Conservation (phyloP, 2,329 filamentous ascomycete species). For the Epichloe typhina region DNA sequence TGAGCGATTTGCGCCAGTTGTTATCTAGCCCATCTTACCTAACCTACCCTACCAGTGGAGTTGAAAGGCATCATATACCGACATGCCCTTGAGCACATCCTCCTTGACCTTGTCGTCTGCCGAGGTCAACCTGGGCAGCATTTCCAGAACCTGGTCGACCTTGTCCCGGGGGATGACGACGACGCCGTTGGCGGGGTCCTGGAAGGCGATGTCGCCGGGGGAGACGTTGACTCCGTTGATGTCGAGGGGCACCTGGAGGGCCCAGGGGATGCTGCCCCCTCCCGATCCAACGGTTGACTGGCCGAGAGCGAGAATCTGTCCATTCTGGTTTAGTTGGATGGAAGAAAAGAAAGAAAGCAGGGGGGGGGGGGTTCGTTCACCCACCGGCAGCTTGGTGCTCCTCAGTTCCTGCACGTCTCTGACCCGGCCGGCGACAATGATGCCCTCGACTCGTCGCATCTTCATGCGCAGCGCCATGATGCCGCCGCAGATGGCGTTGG, state of each 20-base stretch:
- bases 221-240: conserved; percentile 29
- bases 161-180: conserved; percentile 52
- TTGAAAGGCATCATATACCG: conserved; percentile 53
- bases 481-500: conserved; percentile 61
- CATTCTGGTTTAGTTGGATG: neutral
- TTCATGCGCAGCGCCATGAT: conserved; percentile 64
- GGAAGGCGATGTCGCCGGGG: conserved; percentile 55
- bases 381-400: conserved; percentile 40
- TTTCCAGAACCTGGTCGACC: conserved; percentile 44
- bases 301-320: conserved; percentile 40
- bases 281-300: conserved; percentile 45
- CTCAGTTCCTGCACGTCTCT: conserved; percentile 51
- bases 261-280: conserved; percentile 42
- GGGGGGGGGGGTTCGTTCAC: neutral
- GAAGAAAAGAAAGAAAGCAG: too few species aligned
- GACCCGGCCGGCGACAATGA: conserved; percentile 55
- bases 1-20: neutral
- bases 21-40: neutral
- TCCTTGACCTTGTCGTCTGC: conserved; percentile 50
- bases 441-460: conserved; percentile 42
- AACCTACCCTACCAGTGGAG: conserved; percentile 27
- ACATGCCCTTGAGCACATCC: conserved; percentile 49
- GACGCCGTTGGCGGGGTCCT: conserved; percentile 55
- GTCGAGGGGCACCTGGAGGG: conserved; percentile 31
- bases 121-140: conserved; percentile 37